A percentile compares a stretch with the other conserved stretches of the same genome.
phyloP scores from a whole-genome alignment of 306 rosid species.

The Citrullus colocynthis region DNA sequence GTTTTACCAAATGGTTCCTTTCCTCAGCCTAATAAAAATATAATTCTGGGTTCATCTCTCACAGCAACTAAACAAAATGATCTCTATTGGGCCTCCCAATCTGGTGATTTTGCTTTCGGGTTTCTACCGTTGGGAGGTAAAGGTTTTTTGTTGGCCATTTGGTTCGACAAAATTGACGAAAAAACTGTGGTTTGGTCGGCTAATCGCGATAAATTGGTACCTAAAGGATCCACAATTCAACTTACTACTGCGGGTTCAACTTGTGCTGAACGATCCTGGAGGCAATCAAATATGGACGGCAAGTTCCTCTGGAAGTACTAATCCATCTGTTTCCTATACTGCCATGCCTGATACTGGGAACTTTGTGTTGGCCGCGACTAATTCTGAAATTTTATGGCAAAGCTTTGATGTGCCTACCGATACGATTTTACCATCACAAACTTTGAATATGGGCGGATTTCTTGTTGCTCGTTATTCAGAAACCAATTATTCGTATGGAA shows the following conservation, averaged over 20 bases:
- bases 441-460: background rate
- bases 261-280: constrained; percentile 15
- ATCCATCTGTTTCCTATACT: constrained; percentile 15
- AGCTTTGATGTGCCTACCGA: constrained; percentile 47
- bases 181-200: constrained; percentile 39
- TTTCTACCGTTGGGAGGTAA: constrained; percentile 9
- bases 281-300: constrained; percentile 12
- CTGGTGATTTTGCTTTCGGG: constrained; percentile 40
- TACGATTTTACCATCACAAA: constrained; percentile 45
- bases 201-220: constrained; percentile 4
- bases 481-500: constrained; percentile 36
- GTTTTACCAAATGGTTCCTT: background rate
- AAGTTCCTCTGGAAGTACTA: background rate
- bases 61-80: background rate
- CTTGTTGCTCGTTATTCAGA: constrained; percentile 23
- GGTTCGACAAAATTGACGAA: constrained; percentile 27
- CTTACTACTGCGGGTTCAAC: constrained; percentile 6
- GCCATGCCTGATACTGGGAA: constrained; percentile 41
- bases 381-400: constrained; percentile 23
- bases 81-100: constrained; percentile 15
- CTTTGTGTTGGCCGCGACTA: constrained; percentile 21
- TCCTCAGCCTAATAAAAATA: constrained; percentile 13
- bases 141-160: constrained; percentile 30
- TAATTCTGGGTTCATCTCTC: constrained; percentile 2
- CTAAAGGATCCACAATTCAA: constrained; percentile 22